Evolutionary conservation across 106 monocot genomes (phyloP).

Genomic region (Apostasia shenzhenica): DNA sequence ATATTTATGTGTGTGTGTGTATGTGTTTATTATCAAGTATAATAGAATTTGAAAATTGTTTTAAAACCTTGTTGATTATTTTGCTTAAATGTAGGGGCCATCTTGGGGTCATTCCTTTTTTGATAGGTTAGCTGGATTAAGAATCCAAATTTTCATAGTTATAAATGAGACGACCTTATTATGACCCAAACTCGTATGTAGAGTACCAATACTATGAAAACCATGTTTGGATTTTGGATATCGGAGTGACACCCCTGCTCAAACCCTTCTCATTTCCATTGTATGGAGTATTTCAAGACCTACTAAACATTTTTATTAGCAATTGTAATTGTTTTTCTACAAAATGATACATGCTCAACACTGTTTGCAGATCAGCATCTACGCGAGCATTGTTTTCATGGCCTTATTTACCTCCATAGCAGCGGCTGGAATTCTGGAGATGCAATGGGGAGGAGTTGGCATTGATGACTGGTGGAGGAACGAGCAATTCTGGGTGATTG

Average conservation of each 20-base stretch:
- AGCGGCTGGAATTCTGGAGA: constrained; percentile 41
- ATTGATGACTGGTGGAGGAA: constrained; percentile 55
- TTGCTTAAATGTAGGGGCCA: too few relatives aligned
- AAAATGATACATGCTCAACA: too few relatives aligned
- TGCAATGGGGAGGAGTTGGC: constrained; percentile 37
- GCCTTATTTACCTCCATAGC: constrained; percentile 46
- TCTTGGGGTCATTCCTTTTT: too few relatives aligned
- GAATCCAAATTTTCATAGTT: neutral
- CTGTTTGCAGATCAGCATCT: constrained; percentile 32
- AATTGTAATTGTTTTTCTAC: too few relatives aligned
- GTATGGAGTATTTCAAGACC: too few relatives aligned
- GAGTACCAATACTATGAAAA: too few relatives aligned
- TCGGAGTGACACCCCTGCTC: neutral
- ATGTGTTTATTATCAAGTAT: too few relatives aligned
- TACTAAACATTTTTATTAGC: neutral
- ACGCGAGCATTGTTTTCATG: constrained; percentile 35
- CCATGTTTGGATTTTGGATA: neutral
- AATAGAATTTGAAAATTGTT: too few relatives aligned
- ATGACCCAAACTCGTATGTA: too few relatives aligned
- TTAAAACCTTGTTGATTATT: neutral
- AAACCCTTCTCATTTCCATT: neutral
- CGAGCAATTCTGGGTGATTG: constrained; percentile 58
- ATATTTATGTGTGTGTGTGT: too few relatives aligned
- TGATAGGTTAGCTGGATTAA: neutral
- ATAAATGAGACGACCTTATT: neutral